Evolutionary conservation across 768 basidiomycete species (phyloP).

Genomic region (Candolleomyces aberdarensis): DNA sequence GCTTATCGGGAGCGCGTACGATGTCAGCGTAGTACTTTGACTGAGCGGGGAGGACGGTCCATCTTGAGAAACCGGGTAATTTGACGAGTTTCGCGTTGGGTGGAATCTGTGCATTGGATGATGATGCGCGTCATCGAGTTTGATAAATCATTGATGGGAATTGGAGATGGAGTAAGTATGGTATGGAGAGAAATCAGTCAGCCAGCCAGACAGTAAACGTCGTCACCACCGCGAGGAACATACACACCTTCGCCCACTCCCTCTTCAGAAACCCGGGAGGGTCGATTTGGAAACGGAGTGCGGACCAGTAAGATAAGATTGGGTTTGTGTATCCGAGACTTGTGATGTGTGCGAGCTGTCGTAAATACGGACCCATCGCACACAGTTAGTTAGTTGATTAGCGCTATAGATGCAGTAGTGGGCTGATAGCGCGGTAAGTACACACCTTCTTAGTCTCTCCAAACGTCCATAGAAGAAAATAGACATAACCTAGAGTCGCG

Average conservation of each 20-base stretch:
- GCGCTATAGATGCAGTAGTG: background rate
- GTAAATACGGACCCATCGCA: background rate
- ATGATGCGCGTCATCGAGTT: background rate
- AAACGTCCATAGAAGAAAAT: background rate
- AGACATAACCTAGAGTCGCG: background rate
- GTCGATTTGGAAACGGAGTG: background rate
- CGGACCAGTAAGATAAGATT: background rate
- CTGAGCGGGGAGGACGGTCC: slow-evolving; percentile 7
- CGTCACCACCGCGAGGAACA: too few relatives aligned
- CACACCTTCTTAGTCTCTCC: background rate
- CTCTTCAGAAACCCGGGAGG: background rate
- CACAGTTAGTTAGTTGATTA: background rate
- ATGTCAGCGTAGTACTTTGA: slow-evolving; percentile 26
- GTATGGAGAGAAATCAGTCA: too few relatives aligned
- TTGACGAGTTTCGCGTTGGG: slow-evolving; percentile 4
- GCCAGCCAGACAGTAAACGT: too few relatives aligned
- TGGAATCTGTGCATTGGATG: background rate
- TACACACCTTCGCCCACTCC: background rate
- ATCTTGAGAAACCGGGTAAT: slow-evolving; percentile 2
- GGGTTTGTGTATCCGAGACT: background rate
- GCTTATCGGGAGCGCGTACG: slow-evolving; percentile 27
- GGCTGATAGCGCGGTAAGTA: background rate
- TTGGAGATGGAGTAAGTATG: background rate
- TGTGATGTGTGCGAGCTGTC: background rate
- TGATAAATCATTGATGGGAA: background rate